Base-by-base conservation (phyloP, 202 grass and related monocot species). In the Schoenoplectus triqueter region DNA sequence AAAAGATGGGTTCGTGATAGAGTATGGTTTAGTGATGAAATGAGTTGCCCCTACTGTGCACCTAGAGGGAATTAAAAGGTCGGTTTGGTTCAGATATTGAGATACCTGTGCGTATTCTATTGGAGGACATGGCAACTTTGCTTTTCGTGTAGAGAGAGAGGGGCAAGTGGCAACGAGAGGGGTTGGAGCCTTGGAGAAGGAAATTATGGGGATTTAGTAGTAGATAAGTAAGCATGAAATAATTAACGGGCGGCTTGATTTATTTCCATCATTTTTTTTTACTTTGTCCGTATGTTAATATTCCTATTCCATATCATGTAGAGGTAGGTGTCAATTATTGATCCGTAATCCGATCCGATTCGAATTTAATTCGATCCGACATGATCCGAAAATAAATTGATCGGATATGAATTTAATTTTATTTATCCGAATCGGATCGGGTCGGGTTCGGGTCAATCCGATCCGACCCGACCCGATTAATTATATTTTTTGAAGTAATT, bases 101-200 rank as follows among this genome's bases (percentile, higher is more conserved):
- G 56, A 15, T 76, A 76, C 21, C 0, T 56, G 50, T 77, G 72
- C 39, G 21, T 56, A 57, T 55, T 82, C 55, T 82, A 66, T 66
- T 56, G 46, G 63, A 66, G 83, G 39, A 66, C 14, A 76, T 22
- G 13, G 41, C 4, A 51, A 14, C 14, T 45, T 59, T 63, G 41
- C 46, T 85, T 85, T 85, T 78, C 15, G 14, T 75, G 69, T 10
- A 52, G 69, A 76, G 15, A 59, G 69, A 60, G 20, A 80, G 45
- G 66, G 20, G 31, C 31, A 31, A 73, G 45, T 61, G 82, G 31
- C 64, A 45, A 44, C 15, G 39, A 39, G 15, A 80, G 10, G 49
- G 17, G 61, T 82, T 45, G 20, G 62, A 66, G 64, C 17, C 68
- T 82, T 45, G 20, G 62, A 66, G 64, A 41, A 82, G 13, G 63